phyloP scores from a whole-genome alignment of 164 flowering plant genomes.

The Kingdonia uniflora region DNA sequence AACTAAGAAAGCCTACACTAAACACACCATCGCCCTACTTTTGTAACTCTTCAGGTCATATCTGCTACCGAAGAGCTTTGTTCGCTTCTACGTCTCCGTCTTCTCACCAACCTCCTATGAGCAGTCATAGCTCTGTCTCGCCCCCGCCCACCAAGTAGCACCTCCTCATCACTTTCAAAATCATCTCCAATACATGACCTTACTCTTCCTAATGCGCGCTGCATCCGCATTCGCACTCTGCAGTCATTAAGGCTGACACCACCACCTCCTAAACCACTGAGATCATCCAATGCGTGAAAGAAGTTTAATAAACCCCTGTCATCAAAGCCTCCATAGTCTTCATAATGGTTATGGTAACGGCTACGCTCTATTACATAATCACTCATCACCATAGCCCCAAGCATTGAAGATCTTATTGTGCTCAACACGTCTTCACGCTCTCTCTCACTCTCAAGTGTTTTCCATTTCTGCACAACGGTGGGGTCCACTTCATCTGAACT shows the following conservation, averaged over 20 bases:
- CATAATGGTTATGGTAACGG: constrained; percentile 11
- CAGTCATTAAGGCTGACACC: constrained; percentile 23
- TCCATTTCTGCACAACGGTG: constrained; percentile 33
- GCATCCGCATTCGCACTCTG: constrained; percentile 27
- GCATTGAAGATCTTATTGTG: constrained; percentile 37
- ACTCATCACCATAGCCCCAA: constrained; percentile 40
- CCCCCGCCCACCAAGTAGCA: constrained; percentile 1
- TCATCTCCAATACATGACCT: constrained; percentile 1
- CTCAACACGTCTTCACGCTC: constrained; percentile 40
- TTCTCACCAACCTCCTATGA: constrained; percentile 13
- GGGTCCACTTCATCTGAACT: constrained; percentile 43
- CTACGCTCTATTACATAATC: constrained; percentile 43
- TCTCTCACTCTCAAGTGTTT: constrained; percentile 30
- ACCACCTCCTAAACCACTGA: constrained; percentile 30
- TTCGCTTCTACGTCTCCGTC: constrained; percentile 16
- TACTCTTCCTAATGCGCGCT: constrained; percentile 8
- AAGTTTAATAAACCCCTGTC: constrained; percentile 31
- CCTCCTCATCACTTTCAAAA: constrained; percentile 14
- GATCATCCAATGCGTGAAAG: constrained; percentile 44
- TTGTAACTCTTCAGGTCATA: too few relatives aligned
- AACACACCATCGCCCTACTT: constrained; percentile 22
- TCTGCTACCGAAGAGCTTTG: too few relatives aligned
- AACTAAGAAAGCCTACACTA: background rate
- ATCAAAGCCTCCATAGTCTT: constrained; percentile 23
- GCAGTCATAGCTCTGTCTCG: constrained; percentile 5